These are phyloP conservation scores for Aspergillus homomorphus DNA, from an alignment of 495 filamentous ascomycete genomes.

Conservation along the genomic window DNA sequence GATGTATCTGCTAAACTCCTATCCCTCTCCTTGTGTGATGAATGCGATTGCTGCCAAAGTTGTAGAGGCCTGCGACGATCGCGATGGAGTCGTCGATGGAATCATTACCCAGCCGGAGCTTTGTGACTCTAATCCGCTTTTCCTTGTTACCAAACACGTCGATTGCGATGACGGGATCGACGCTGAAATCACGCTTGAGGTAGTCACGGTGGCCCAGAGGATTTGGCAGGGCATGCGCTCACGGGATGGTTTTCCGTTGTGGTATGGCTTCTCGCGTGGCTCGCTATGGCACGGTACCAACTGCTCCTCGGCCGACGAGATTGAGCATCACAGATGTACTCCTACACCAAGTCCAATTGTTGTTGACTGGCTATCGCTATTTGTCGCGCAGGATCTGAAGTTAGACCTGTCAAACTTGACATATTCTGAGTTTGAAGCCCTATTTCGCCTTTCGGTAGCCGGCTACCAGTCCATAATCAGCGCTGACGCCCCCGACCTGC, in stretches of 20 bases:
- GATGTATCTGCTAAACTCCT: constrained; percentile 27
- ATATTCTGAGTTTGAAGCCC: constrained; percentile 1
- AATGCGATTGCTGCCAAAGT: constrained; percentile 44
- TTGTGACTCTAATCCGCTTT: constrained; percentile 50
- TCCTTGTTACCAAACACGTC: constrained; percentile 41
- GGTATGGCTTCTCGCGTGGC: constrained; percentile 1
- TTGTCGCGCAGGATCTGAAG: neutral
- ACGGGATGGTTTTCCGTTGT: neutral
- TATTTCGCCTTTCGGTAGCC: constrained; percentile 10
- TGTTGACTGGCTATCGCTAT: neutral
- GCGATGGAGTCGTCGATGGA: constrained; percentile 56
- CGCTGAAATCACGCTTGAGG: neutral
- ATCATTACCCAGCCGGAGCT: constrained; percentile 52
- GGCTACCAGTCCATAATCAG: constrained; percentile 14
- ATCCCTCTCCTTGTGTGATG: constrained; percentile 36
- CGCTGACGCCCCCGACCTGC: constrained; percentile 13
- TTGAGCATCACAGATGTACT: neutral
- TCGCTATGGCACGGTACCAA: neutral
- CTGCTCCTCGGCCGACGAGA: neutral
- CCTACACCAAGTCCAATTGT: neutral
- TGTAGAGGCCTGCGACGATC: constrained; percentile 42
- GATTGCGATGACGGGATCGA: neutral
- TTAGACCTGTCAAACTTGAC: constrained; percentile 1
- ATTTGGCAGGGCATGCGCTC: constrained; percentile 1
- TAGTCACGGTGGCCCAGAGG: neutral